Percentiles rank a stretch among this genome's conserved stretches.
phyloP scores from a whole-genome alignment of 2,329 filamentous ascomycete genomes.

The Alternaria conjuncta region DNA sequence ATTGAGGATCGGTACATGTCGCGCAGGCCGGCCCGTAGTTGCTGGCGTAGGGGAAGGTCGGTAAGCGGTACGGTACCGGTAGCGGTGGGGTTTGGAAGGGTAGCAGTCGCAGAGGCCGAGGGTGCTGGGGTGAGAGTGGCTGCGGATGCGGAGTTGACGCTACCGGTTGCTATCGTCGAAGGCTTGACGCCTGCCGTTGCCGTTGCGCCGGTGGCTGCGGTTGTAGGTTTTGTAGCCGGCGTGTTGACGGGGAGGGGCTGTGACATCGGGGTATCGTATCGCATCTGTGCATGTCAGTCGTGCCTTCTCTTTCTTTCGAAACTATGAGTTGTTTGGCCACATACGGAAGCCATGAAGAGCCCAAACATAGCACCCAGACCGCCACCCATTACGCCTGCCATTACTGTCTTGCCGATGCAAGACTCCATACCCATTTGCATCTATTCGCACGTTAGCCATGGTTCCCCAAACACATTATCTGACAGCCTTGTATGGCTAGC shows the following conservation, averaged over 20 bases:
- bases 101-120: slow-evolving; percentile 72
- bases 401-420: slow-evolving; percentile 84
- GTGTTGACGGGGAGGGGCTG: slow-evolving; percentile 44
- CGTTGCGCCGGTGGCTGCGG: slow-evolving; percentile 50
- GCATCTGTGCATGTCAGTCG: slow-evolving; percentile 69
- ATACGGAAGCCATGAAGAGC: slow-evolving; percentile 95
- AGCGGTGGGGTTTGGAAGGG: slow-evolving; percentile 34
- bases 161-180: slow-evolving; percentile 4
- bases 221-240: slow-evolving; percentile 31
- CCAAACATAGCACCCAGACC: slow-evolving; percentile 93
- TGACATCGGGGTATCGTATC: slow-evolving; percentile 91
- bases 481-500: background rate
- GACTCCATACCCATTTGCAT: slow-evolving; percentile 89
- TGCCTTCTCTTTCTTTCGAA: background rate
- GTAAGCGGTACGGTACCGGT: slow-evolving; percentile 58
- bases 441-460: slow-evolving; percentile 52
- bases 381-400: slow-evolving; percentile 93
- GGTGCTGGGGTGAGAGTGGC: slow-evolving; percentile 3
- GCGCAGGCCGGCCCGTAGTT: slow-evolving; percentile 84
- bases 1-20: slow-evolving; percentile 90
- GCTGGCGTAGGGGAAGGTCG: slow-evolving; percentile 79
- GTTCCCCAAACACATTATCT: background rate
- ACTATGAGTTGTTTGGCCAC: slow-evolving; percentile 42
- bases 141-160: slow-evolving; percentile 6
- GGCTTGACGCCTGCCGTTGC: slow-evolving; percentile 11